A percentile compares a stretch with the other conserved stretches of the same genome.
Conservation (phyloP, 2,329 filamentous ascomycete genomes). For the Aspergillus costaricaensis region DNA sequence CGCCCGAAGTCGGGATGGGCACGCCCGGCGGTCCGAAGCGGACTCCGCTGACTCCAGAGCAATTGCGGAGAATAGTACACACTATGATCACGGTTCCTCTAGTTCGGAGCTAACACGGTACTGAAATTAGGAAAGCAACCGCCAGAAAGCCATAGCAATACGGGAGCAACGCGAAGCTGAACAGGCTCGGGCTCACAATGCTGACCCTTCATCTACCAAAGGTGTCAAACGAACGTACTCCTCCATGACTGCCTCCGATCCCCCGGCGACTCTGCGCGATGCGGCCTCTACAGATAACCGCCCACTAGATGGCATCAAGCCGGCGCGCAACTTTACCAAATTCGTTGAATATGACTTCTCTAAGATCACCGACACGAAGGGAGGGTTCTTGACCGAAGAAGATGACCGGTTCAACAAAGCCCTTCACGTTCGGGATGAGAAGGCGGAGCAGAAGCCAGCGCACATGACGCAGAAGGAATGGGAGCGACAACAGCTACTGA, state of each 20-base stretch:
- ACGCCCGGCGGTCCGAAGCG: not conserved
- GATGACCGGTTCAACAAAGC: slow-evolving; percentile 90
- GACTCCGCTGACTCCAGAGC: not conserved
- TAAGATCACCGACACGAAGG: slow-evolving; percentile 97
- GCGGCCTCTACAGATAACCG: slow-evolving; percentile 38
- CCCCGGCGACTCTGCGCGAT: slow-evolving; percentile 67
- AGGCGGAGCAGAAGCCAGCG: slow-evolving; percentile 68
- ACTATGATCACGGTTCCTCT: not conserved
- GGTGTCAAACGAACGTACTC: slow-evolving; percentile 74
- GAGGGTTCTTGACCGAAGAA: slow-evolving; percentile 85
- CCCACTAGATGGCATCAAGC: slow-evolving; percentile 60
- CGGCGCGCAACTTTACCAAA: slow-evolving; percentile 85
- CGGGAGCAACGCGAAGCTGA: slow-evolving; percentile 72
- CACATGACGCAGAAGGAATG: slow-evolving; percentile 90
- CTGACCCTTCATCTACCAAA: slow-evolving; percentile 31
- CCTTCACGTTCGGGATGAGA: slow-evolving; percentile 58
- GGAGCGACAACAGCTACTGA: slow-evolving; percentile 78
- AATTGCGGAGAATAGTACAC: not conserved
- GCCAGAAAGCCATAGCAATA: slow-evolving; percentile 84
- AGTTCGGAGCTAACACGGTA: slow-evolving; percentile 9
- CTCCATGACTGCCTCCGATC: slow-evolving; percentile 58
- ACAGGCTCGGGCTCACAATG: slow-evolving; percentile 43
- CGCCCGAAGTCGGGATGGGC: not conserved
- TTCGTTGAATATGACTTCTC: slow-evolving; percentile 98
- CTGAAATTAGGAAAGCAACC: slow-evolving; percentile 73